These are phyloP conservation scores for Coelastrella sp. DNA, from an alignment of 139 green algal species.

Conservation along the genomic window DNA sequence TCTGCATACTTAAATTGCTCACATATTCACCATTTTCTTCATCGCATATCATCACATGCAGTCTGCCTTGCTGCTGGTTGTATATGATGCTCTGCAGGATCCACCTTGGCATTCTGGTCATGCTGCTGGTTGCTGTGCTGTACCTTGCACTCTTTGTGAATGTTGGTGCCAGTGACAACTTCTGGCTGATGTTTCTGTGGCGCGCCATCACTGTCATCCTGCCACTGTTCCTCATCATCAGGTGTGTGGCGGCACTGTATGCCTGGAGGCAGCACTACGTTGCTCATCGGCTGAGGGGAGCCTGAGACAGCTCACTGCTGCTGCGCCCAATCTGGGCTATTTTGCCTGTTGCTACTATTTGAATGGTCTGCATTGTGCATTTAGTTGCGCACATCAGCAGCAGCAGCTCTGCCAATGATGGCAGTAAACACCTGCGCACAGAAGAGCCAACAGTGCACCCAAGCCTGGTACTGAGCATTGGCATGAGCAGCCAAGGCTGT, in stretches of 20 bases:
- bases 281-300: background rate
- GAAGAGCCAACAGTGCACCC: too few species aligned
- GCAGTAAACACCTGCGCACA: too few species aligned
- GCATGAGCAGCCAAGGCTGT: too few species aligned
- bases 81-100: slow-evolving; percentile 32
- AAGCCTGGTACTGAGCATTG: too few species aligned
- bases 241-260: slow-evolving; percentile 27
- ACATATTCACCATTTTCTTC: background rate
- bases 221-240: slow-evolving; percentile 36
- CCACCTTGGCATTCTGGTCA: slow-evolving; percentile 23
- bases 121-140: slow-evolving; percentile 42
- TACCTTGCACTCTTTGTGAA: slow-evolving; percentile 32
- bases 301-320: too few species aligned
- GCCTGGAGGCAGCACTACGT: slow-evolving; percentile 16
- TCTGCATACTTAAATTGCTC: background rate
- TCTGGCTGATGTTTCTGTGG: slow-evolving; percentile 38
- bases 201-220: slow-evolving; percentile 39
- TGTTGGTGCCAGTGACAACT: slow-evolving; percentile 20
- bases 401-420: too few species aligned
- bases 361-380: too few species aligned
- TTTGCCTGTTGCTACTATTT: too few species aligned
- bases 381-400: too few species aligned
- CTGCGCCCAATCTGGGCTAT: too few species aligned
- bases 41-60: background rate
- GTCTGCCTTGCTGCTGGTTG: background rate